Base-by-base conservation (phyloP, 2,329 filamentous ascomycete genomes). In the Apiospora koreana region DNA sequence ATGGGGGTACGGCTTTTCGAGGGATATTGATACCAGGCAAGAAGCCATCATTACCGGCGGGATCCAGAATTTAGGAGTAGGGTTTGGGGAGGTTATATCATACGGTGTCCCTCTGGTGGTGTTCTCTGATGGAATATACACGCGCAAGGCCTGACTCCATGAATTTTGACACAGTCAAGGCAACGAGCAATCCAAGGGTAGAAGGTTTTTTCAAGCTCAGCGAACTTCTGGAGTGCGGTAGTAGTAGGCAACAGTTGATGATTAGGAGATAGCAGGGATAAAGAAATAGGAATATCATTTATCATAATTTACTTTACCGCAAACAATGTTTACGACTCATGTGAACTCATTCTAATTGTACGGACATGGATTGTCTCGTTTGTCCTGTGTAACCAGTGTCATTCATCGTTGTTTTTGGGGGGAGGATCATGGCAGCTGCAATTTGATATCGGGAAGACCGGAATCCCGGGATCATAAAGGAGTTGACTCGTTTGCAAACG, bases 1-100 rank as follows among this genome's bases (percentile, higher is more conserved):
- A 62, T 12, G 65, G 41, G 65, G 25, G 42, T 35, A 46, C 18
- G 45, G 21, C 21, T 31, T 67, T 67, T 23, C 12, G 23, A 35
- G 65, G 14, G 42, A 35, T 67, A 31, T 45, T 67, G 65, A 67
- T 67, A 54, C 67, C 67, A 68, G 48, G 46, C 50, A 42, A 68
- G 48, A 43, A 62, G 46, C 67, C 46, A 68, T 68, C 18, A 38
- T 38, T n/a, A 62, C 54, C 31, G 31, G 54, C 18, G 18, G 18
- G 21, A 38, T 38, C 2, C 54, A n/a, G 18, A 31, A 62, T 38
- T 14, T n/a, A 4, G 28, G 54, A n/a, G 18, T n/a, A 38, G 9
- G 18, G 31, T 9, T 3, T 38, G n/a, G 18, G 31, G 14, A 12
- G 18, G 31, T 18, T 38, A n/a, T 38, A 38, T 7, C 9, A 31